Evolutionary conservation across 2,329 filamentous ascomycete genomes (phyloP), one percentile per base, ranked within the genome.

Genomic region (Pezicula carpinea): DNA sequence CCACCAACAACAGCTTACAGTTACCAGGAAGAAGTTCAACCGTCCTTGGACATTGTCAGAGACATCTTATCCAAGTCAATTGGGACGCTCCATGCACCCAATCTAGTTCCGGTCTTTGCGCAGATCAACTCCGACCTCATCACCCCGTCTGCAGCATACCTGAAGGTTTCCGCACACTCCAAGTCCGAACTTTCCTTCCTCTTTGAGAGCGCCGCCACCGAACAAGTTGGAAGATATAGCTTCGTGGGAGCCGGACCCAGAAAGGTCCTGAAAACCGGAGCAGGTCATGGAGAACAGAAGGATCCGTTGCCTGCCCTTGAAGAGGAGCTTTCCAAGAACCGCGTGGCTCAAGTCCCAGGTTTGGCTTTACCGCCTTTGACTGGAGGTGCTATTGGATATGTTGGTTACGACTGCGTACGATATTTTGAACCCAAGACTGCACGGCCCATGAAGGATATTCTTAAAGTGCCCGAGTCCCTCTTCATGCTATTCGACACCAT

Each of bases 341-440:
- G 88, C 21, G 88, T 96, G 53, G 87, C 90, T 29, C 80, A 87
- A 34, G 81, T 99, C 3, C 91, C 93, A 0, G 88, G 84, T 1
- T 72, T 97, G 60, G 80, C 79, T 59, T 76, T 99, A 32, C 93
- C 93, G 43, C 87, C 89, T 21, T 73, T 99, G 70, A 89, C 88
- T 0, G 93, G 91, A 34, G 93, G 93, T 42, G 93, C 91, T 11
- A 89, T 99, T 60, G 93, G 93, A 50, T 99, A 97, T 66, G 89
- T 97, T 5, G 91, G 91, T 44, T 99, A 99, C 64, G 93, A 99
- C 66, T 99, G 93, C 67, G 89, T 99, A 60, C 84, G 85, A 63
- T 97, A 97, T 70, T 99, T 99, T 59, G 93, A 99, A 74, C 93
- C 93, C 52, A 95, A 91, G 76, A 97, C 93, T n/a, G 84, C 83